phyloP scores from a whole-genome alignment of 2,329 filamentous ascomycete species.

The Colletotrichum filicis region DNA sequence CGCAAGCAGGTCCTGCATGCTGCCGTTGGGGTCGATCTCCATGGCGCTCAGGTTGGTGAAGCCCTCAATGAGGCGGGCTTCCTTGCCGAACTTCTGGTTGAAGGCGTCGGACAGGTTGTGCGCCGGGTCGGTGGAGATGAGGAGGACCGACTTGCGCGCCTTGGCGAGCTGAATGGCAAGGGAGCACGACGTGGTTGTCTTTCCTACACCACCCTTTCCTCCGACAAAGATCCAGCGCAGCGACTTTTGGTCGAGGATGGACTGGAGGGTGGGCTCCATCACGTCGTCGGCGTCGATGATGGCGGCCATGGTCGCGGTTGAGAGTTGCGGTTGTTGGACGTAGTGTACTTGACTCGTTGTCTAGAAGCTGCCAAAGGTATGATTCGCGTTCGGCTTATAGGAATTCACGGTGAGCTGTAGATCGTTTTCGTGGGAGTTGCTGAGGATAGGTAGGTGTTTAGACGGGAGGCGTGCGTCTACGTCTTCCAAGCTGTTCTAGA shows the following conservation, averaged over 20 bases:
- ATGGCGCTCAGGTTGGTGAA: conserved; percentile 96
- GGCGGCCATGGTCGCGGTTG: conserved; percentile 48
- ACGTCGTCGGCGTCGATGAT: conserved; percentile 73
- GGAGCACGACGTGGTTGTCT: conserved; percentile 99
- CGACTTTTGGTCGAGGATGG: conserved; percentile 93
- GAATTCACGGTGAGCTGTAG: not conserved
- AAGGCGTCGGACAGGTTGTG: conserved; percentile 99
- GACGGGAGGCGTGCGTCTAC: not conserved
- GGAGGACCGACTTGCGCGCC: conserved; percentile 92
- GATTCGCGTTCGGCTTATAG: not conserved
- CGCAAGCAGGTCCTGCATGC: conserved; percentile 92
- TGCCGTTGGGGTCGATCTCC: conserved; percentile 99
- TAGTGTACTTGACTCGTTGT: not conserved
- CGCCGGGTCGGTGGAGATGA: conserved; percentile 98
- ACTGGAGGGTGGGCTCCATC: conserved; percentile 92
- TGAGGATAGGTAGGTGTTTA: not conserved
- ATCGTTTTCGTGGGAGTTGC: not conserved
- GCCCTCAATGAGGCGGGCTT: conserved; percentile 90
- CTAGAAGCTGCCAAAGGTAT: not conserved
- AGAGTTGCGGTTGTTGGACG: not conserved
- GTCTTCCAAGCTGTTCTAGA: conserved; percentile 36
- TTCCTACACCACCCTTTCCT: conserved; percentile 97
- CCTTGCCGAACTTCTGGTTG: conserved; percentile 99
- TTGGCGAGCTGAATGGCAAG: conserved; percentile 97
- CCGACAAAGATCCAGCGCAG: conserved; percentile 99